Evolutionary conservation across 805 yeast species (phyloP).

Genomic region (Saccharomycopsis fermentans): DNA sequence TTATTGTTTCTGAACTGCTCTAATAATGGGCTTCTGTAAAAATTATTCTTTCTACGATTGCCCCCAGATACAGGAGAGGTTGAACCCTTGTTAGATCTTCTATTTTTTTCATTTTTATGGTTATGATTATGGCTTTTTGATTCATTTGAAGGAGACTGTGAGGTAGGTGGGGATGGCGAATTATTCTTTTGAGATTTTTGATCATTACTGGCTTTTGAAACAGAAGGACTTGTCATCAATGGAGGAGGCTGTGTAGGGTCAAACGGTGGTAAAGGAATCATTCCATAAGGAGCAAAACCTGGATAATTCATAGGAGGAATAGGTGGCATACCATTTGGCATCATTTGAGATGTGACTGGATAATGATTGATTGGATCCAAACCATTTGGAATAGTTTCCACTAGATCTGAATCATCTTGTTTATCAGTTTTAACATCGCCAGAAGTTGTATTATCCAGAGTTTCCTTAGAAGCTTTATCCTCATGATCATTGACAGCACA

Average conservation of each 20-base stretch:
- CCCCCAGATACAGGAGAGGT: slow-evolving; percentile 4
- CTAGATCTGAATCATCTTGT: not conserved
- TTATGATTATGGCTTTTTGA: not conserved
- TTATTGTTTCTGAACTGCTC: slow-evolving; percentile 74
- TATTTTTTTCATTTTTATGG: slow-evolving; percentile 4
- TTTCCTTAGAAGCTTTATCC: slow-evolving; percentile 13
- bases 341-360: not conserved
- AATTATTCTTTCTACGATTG: slow-evolving; percentile 27
- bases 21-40: slow-evolving; percentile 65
- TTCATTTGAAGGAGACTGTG: slow-evolving; percentile 1
- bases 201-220: slow-evolving; percentile 3
- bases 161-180: slow-evolving; percentile 6
- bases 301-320: slow-evolving; percentile 35
- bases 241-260: slow-evolving; percentile 7
- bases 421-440: not conserved
- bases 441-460: not conserved
- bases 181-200: slow-evolving; percentile 2
- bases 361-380: not conserved
- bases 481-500: slow-evolving; percentile 3
- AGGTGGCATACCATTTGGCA: slow-evolving; percentile 1
- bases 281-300: slow-evolving; percentile 38
- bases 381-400: not conserved
- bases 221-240: slow-evolving; percentile 6
- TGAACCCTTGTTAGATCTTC: slow-evolving; percentile 4
- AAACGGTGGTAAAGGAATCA: slow-evolving; percentile 20